Conservation (phyloP, 345 rosid genomes). For the Lepidium africanum region DNA sequence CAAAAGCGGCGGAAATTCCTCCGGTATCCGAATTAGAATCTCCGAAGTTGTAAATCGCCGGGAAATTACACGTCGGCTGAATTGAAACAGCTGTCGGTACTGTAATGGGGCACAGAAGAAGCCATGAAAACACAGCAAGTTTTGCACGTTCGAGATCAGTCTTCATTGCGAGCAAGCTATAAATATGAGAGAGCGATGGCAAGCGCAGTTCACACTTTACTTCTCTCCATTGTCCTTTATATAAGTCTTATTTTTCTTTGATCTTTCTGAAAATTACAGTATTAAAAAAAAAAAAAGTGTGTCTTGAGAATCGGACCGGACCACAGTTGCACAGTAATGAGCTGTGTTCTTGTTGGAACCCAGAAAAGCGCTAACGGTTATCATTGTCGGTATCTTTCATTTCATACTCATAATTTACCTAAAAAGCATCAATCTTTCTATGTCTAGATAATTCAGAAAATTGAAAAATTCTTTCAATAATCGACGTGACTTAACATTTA, state of each 20-base stretch:
- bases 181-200: background rate
- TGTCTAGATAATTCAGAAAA: background rate
- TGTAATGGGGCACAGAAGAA: conserved; percentile 23
- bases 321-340: conserved; percentile 26
- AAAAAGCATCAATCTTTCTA: background rate
- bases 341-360: conserved; percentile 22
- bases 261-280: background rate
- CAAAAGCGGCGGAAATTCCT: conserved; percentile 76
- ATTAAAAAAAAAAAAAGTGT: background rate
- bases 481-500: no score
- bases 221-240: background rate
- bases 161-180: background rate
- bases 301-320: conserved; percentile 26
- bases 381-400: conserved; percentile 16
- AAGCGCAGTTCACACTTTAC: background rate
- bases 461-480: no score
- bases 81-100: conserved; percentile 5
- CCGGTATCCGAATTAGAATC: conserved; percentile 88
- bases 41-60: conserved; percentile 84
- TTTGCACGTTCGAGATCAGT: background rate
- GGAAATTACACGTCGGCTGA: conserved; percentile 41
- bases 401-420: background rate
- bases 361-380: conserved; percentile 23
- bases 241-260: background rate
- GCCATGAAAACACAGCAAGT: conserved; percentile 27